phyloP scores from a whole-genome alignment of 495 filamentous ascomycete genomes.

The Aspergillus asperescens region DNA sequence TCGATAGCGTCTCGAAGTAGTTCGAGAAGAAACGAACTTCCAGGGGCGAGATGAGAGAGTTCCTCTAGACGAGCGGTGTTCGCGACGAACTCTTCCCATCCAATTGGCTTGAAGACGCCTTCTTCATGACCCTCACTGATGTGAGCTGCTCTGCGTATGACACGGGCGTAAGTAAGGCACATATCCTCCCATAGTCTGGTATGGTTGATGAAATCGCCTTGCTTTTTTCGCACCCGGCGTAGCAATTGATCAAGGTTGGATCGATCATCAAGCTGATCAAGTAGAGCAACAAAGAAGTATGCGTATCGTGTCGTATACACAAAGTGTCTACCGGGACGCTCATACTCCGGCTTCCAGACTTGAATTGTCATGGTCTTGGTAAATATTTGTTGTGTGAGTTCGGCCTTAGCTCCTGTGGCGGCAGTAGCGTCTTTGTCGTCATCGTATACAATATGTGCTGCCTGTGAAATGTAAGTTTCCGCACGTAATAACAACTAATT shows the following conservation, averaged over 20 bases:
- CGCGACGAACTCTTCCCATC: conserved; percentile 72
- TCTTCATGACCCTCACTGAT: conserved; percentile 67
- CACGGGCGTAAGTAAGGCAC: conserved; percentile 64
- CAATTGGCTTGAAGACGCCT: conserved; percentile 71
- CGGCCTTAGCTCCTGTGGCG: conserved; percentile 62
- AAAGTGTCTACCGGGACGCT: conserved; percentile 86
- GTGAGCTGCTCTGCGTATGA: conserved; percentile 64
- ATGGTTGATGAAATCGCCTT: conserved; percentile 81
- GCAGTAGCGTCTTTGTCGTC: conserved; percentile 39
- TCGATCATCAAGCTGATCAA: conserved; percentile 72
- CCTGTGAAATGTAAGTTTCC: conserved; percentile 28
- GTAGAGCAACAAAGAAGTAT: conserved; percentile 67
- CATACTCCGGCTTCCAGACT: conserved; percentile 93
- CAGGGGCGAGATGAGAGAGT: conserved; percentile 40
- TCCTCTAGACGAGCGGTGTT: conserved; percentile 52
- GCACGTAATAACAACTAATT: background rate
- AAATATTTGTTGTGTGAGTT: conserved; percentile 81
- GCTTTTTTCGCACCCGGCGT: conserved; percentile 74
- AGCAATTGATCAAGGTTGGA: conserved; percentile 73
- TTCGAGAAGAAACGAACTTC: conserved; percentile 49
- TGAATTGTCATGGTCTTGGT: conserved; percentile 92
- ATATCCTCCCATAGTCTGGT: conserved; percentile 77
- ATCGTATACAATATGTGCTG: conserved; percentile 71
- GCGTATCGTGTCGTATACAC: conserved; percentile 92
- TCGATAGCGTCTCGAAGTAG: conserved; percentile 80